Evolutionary conservation across 768 basidiomycete species (phyloP), one percentile per base, ranked within the genome.

Genomic region (Cystobasidium tubakii): DNA sequence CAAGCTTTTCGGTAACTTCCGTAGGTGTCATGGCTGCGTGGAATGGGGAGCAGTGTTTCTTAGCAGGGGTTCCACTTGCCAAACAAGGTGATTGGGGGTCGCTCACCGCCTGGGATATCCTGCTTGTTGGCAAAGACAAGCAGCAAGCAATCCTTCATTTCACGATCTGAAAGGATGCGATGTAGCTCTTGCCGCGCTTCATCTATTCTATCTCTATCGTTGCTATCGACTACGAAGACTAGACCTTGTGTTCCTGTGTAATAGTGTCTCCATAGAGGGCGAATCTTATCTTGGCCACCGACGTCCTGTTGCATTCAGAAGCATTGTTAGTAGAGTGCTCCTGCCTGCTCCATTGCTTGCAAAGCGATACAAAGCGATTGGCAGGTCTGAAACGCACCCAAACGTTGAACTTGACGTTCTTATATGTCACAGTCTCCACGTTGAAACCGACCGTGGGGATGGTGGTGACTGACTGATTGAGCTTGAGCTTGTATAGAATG

Each of bases 101-200:
- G 84, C 88, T 78, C 78, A 95, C 94, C 94, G 82, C 91, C 92
- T 9, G 92, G 92, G 77, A 98, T 83, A 86, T 98, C 95, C 83
- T 98, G 95, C 84, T 98, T 98, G 84, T 98, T 98, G 39, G 95
- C 94, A 82, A 98, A 98, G n/a, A 98, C 94, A 74, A 98, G 88
- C 80, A 98, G 81, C 70, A 98, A 81, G 81, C 94, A 97, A 77
- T 97, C 94, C 83, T 91, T 92, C 95, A 98, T 97, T 83, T 98
- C 95, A 75, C 95, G 85, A 81, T 98, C 95, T 77, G 90, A 89
- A 82, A 98, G 84, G 83, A 98, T 97, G 75, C 93, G 87, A 80
- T 97, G 94, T 33, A 98, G 84, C 83, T 98, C 95, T 80, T 90
- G 89, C 80, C 92, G 90, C 43, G 95, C 95, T 83, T 98, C 95